Percentiles rank a stretch among this genome's conserved stretches.
Conservation (phyloP, 306 rosid genomes). For the cucumber (Cucumis sativus) region Cucumber_9930_V3 NC_026655.2:19563501-19564000, state of each 20-base stretch:
- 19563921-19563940: neutral
- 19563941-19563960: slow-evolving; percentile 3
- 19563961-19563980: slow-evolving; percentile 39
- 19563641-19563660: neutral
- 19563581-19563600: neutral
- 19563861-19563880: neutral
- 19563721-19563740: neutral
- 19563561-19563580: neutral
- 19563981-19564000: too few species aligned
- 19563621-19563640: neutral
- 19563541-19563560: neutral
- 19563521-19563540: neutral
- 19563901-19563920: slow-evolving; percentile 3
- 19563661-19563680: neutral
- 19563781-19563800: neutral
- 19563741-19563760: neutral
- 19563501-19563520: too few species aligned
- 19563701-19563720: neutral
- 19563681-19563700: neutral
- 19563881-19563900: slow-evolving; percentile 12
- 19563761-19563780: neutral
- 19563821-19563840: neutral
- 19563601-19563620: neutral
- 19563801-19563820: neutral
- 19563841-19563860: neutral